phyloP scores from a whole-genome alignment of 2,329 filamentous ascomycete genomes.

The Penicillium sp. region DNA sequence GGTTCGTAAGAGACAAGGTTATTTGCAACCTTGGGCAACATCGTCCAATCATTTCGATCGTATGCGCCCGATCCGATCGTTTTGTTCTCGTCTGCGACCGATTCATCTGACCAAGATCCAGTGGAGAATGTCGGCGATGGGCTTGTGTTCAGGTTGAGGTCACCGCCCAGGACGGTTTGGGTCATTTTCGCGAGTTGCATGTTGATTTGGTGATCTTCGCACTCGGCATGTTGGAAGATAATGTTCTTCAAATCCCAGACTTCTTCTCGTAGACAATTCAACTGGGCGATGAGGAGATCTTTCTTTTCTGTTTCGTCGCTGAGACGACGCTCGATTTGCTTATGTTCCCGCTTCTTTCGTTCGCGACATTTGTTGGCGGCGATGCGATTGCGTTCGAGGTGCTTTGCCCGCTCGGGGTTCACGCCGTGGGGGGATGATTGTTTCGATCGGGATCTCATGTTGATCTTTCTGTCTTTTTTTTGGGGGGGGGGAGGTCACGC shows the following conservation, averaged over 20 bases:
- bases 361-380: conserved; percentile 25
- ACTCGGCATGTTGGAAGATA: conserved; percentile 22
- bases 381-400: conserved; percentile 26
- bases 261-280: conserved; percentile 19
- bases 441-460: conserved; percentile 1
- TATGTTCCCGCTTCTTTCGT: conserved; percentile 23
- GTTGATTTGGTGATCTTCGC: conserved; percentile 22
- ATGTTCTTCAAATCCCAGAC: conserved; percentile 23
- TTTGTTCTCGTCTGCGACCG: conserved; percentile 1
- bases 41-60: background rate
- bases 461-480: background rate
- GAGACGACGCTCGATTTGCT: conserved; percentile 17
- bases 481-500: too few relatives aligned
- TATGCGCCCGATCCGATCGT: background rate
- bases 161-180: conserved; percentile 5
- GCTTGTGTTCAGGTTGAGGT: background rate
- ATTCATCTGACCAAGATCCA: conserved; percentile 17
- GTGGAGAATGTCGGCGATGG: conserved; percentile 13
- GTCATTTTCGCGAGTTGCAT: conserved; percentile 19
- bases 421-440: background rate
- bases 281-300: conserved; percentile 16
- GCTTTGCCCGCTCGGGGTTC: conserved; percentile 12
- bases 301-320: conserved; percentile 19
- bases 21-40: background rate
- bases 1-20: background rate